Conservation (phyloP, 1,139 yeast genomes). For the Entelexis paramagnoliae region DNA sequence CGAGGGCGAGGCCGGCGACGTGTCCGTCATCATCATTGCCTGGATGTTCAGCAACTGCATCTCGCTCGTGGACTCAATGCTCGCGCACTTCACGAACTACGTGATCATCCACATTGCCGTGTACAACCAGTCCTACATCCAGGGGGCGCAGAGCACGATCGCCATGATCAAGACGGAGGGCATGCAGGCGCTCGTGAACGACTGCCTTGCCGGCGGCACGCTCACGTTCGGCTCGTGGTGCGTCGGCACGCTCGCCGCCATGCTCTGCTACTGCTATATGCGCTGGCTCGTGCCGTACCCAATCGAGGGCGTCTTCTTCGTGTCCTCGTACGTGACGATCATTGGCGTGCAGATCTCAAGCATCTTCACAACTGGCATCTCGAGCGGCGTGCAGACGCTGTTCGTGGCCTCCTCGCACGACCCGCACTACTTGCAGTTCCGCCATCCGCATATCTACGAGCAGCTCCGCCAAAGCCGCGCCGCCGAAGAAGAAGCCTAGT, state of each 20-base stretch:
- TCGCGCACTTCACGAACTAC: slow-evolving; percentile 79
- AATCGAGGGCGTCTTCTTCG: slow-evolving; percentile 59
- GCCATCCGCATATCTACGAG: slow-evolving; percentile 68
- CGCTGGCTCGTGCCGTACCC: slow-evolving; percentile 60
- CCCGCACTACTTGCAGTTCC: slow-evolving; percentile 70
- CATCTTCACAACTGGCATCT: slow-evolving; percentile 60
- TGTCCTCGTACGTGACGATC: slow-evolving; percentile 66
- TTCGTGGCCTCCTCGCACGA: slow-evolving; percentile 81
- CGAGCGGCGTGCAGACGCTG: slow-evolving; percentile 75
- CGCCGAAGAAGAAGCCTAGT: no score
- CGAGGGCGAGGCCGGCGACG: slow-evolving; percentile 42
- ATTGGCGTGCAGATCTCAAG: slow-evolving; percentile 70
- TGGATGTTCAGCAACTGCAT: slow-evolving; percentile 50
- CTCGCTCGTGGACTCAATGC: slow-evolving; percentile 58
- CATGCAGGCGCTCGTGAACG: slow-evolving; percentile 76
- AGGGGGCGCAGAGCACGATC: slow-evolving; percentile 76
- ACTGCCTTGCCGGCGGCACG: slow-evolving; percentile 69
- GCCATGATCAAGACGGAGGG: slow-evolving; percentile 69
- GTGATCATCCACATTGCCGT: slow-evolving; percentile 82
- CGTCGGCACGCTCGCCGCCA: slow-evolving; percentile 55
- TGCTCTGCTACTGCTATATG: slow-evolving; percentile 62
- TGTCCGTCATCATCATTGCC: slow-evolving; percentile 36
- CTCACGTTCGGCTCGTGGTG: slow-evolving; percentile 55
- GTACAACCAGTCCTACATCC: slow-evolving; percentile 68
- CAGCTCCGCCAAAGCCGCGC: slow-evolving; percentile 45